phyloP scores from a whole-genome alignment of 805 yeast species.

The Suhomyces pyralidae region DNA sequence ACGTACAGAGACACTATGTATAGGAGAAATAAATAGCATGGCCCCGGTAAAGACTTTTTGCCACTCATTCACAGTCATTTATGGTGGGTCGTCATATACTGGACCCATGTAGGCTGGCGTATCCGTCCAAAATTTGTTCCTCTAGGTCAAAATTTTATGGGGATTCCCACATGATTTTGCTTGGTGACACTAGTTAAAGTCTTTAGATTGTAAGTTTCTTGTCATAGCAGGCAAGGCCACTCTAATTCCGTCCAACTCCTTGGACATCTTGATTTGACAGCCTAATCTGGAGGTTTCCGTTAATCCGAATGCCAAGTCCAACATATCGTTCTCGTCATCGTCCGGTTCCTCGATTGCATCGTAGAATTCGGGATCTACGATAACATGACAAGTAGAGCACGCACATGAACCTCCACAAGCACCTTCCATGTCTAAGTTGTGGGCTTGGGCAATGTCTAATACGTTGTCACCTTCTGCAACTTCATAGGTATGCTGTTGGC shows the following conservation, averaged over 20 bases:
- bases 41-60: not conserved
- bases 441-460: conserved; percentile 91
- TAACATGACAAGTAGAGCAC: conserved; percentile 95
- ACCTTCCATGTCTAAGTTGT: conserved; percentile 92
- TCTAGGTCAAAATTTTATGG: too few species aligned
- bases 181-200: conserved; percentile 43
- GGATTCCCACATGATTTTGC: not conserved
- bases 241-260: conserved; percentile 87
- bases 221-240: conserved; percentile 98
- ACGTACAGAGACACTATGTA: not conserved
- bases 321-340: conserved; percentile 98
- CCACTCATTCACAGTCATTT: not conserved
- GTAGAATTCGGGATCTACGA: conserved; percentile 91
- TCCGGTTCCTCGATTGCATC: conserved; percentile 91
- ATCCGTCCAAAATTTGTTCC: too few species aligned
- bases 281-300: conserved; percentile 97
- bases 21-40: not conserved
- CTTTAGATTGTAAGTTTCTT: conserved; percentile 79
- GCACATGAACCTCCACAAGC: conserved; percentile 99
- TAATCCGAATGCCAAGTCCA: conserved; percentile 94
- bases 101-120: not conserved
- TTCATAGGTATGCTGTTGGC: conserved; percentile 74
- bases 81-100: not conserved
- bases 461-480: conserved; percentile 91
- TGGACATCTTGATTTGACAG: conserved; percentile 87